Conservation (phyloP, 164 flowering plant genomes). For the Berberis thunbergii region DNA sequence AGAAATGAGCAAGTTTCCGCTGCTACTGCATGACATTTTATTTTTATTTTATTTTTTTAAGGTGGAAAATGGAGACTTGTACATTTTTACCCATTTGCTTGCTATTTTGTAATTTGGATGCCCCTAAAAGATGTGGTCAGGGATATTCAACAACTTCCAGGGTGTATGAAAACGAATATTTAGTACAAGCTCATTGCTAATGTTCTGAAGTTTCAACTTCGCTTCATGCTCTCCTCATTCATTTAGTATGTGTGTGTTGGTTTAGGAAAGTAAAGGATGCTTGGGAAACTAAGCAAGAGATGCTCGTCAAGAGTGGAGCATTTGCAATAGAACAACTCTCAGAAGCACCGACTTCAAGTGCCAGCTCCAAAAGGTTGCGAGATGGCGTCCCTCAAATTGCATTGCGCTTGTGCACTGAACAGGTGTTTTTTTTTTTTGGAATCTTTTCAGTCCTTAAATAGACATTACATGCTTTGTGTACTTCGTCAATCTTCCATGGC, state of each 20-base stretch:
- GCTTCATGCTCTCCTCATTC: background rate
- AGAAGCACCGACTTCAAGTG: constrained; percentile 70
- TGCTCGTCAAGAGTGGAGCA: constrained; percentile 65
- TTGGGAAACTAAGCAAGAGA: constrained; percentile 72
- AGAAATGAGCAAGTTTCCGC: too few species aligned
- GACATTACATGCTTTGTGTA: too few species aligned
- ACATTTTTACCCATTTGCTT: too few species aligned
- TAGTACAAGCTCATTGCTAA: too few species aligned
- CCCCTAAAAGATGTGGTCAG: too few species aligned
- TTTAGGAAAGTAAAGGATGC: constrained; percentile 83
- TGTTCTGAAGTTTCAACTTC: background rate
- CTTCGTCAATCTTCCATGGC: too few species aligned
- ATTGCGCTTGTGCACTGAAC: constrained; percentile 54
- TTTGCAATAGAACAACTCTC: constrained; percentile 79
- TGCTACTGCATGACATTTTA: too few species aligned
- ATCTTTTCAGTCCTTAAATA: background rate
- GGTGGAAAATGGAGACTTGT: too few species aligned
- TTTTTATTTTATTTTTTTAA: too few species aligned
- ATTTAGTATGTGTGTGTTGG: background rate
- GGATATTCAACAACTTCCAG: too few species aligned
- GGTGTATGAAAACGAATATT: too few species aligned
- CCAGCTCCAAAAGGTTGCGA: constrained; percentile 43
- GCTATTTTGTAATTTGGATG: too few species aligned
- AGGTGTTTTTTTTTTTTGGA: constrained; percentile 28
- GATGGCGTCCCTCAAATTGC: constrained; percentile 50